Base-by-base conservation (phyloP, 345 rosid genomes). In the Hibiscus trionum region DNA sequence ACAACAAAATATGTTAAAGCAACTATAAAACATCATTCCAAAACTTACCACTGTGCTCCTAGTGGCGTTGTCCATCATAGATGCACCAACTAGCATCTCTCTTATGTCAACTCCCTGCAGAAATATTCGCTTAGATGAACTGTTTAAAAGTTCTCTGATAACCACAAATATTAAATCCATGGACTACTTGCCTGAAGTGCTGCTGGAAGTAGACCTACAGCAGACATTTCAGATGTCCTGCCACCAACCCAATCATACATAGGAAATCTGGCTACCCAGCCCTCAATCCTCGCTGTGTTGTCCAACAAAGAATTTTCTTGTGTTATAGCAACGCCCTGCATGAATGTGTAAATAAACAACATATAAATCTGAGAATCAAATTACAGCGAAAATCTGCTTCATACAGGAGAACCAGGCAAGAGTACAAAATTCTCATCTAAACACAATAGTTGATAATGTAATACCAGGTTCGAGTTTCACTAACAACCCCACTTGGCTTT, bases 201-300 rank as follows among this genome's bases (percentile, higher is more conserved):
- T 39, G 99, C 97, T 63, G 99, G 93, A 84, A 95, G 99, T 60
- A 92, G 81, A 75, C 97, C 99, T 77, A 95, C 99, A 62, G 97
- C 97, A 44, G 99, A 95, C 99, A 95, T 95, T 80, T 86, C 89
- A 75, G 97, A 95, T 31, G 99, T 92, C 82, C 99, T 88, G 68
- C 99, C 99, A 72, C 99, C 99, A 21, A 95, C 99, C 99, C 99
- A 95, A 76, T 95, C 97, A 76, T 86, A 95, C 99, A 95, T 92
- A 69, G 99, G 99, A 80, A 95, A 95, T 77, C 97, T 88, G 73
- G 96, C 96, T 75, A 95, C 73, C 97, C 99, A 95, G 61, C 99
- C 91, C 79, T 95, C 99, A 73, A 90, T 92, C 82, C 97, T 87
- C 1, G 96, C 93, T 27, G 96, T 95, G 79, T 92, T 92, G 77